These are phyloP conservation scores for Marasmius tenuissimus DNA, from an alignment of 1,284 basidiomycete genomes.

Conservation along the genomic window DNA sequence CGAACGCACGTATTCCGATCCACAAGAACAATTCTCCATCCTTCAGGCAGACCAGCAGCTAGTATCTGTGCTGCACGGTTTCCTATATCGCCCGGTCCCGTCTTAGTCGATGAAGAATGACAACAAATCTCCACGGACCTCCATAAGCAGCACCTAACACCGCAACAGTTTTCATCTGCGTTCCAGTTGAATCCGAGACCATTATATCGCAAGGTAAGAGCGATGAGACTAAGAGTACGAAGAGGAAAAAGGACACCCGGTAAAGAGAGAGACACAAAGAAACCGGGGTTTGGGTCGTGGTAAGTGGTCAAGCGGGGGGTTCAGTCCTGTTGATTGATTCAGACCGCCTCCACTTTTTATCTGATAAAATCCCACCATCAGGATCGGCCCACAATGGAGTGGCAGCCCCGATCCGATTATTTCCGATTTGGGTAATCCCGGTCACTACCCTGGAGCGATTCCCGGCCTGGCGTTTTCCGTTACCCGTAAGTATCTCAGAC, in stretches of 20 bases:
- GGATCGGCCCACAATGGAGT: too few species aligned
- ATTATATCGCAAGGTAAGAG: background rate
- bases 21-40: constrained; percentile 68
- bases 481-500: too few species aligned
- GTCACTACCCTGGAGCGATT: too few species aligned
- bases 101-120: background rate
- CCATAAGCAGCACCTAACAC: background rate
- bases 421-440: too few species aligned
- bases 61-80: constrained; percentile 58
- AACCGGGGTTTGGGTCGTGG: too few species aligned
- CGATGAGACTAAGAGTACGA: background rate
- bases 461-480: too few species aligned
- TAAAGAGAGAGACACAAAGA: background rate
- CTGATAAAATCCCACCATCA: too few species aligned
- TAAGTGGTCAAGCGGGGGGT: too few species aligned
- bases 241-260: background rate
- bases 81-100: constrained; percentile 28
- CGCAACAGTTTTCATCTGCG: background rate
- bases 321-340: too few species aligned
- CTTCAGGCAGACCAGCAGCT: constrained; percentile 52
- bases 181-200: background rate
- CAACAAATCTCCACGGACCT: background rate
- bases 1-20: constrained; percentile 63
- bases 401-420: too few species aligned
- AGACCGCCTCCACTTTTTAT: too few species aligned